phyloP scores from a whole-genome alignment of 805 yeast genomes.

The Saccharomycopsis sp. region DNA sequence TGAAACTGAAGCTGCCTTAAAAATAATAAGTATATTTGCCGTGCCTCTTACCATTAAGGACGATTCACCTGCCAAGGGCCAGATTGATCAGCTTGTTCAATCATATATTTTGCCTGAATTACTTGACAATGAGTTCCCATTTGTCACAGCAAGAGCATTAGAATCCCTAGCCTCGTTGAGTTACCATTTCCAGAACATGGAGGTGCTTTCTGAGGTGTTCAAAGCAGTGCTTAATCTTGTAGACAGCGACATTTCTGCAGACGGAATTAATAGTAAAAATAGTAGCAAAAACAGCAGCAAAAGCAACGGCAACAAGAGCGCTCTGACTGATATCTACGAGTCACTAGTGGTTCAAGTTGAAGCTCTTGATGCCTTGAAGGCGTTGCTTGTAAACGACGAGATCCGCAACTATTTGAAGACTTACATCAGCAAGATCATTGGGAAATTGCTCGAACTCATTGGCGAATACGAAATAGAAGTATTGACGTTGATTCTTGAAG shows the following conservation, averaged over 20 bases:
- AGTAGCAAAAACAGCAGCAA: constrained; percentile 27
- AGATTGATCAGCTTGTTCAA: constrained; percentile 62
- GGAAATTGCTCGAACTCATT: constrained; percentile 66
- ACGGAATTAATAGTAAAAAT: background rate
- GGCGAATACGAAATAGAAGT: constrained; percentile 81
- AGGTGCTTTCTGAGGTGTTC: constrained; percentile 34
- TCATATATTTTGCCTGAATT: constrained; percentile 61
- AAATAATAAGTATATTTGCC: constrained; percentile 70
- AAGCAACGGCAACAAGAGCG: constrained; percentile 26
- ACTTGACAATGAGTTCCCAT: constrained; percentile 44
- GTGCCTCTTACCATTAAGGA: constrained; percentile 37
- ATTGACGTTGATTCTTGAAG: constrained; percentile 87
- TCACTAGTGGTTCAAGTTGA: constrained; percentile 73
- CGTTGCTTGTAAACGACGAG: constrained; percentile 59
- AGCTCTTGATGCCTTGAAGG: constrained; percentile 82
- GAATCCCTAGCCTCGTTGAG: constrained; percentile 45
- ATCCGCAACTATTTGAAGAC: constrained; percentile 65
- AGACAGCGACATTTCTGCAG: constrained; percentile 6
- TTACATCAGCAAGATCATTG: constrained; percentile 77
- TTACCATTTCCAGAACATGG: constrained; percentile 31
- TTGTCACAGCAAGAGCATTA: constrained; percentile 65
- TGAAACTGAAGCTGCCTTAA: constrained; percentile 74
- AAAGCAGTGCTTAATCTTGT: constrained; percentile 30
- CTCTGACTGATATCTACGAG: constrained; percentile 29
- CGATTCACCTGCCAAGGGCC: constrained; percentile 40